These are phyloP conservation scores for Fomitopsis schrenkii DNA, from an alignment of 1,284 basidiomycete genomes.

Conservation along the genomic window DNA sequence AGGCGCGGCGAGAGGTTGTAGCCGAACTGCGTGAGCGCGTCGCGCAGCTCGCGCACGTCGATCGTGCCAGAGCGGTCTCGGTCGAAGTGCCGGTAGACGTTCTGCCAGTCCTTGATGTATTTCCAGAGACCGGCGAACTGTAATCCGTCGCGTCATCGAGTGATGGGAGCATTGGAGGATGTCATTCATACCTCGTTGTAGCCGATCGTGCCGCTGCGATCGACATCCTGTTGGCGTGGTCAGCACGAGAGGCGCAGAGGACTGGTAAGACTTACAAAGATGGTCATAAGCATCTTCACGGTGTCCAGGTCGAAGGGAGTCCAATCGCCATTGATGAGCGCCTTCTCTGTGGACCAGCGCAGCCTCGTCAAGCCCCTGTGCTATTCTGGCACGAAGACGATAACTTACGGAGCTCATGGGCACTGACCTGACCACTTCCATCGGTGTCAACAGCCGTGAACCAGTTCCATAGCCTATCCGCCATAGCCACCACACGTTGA, in stretches of 20 bases:
- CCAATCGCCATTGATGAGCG: constrained; percentile 78
- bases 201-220: constrained; percentile 71
- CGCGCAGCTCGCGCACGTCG: constrained; percentile 58
- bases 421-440: constrained; percentile 62
- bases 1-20: constrained; percentile 64
- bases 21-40: constrained; percentile 69
- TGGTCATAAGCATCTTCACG: constrained; percentile 76
- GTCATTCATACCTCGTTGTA: constrained; percentile 57
- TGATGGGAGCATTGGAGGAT: not conserved
- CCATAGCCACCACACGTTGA: not conserved
- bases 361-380: not conserved
- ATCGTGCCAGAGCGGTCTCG: constrained; percentile 72
- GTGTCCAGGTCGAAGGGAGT: constrained; percentile 78
- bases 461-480: constrained; percentile 65
- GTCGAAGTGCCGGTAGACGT: constrained; percentile 77
- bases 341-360: constrained; percentile 42
- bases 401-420: constrained; percentile 60
- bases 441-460: constrained; percentile 70
- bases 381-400: not conserved
- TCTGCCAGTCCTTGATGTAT: constrained; percentile 83
- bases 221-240: constrained; percentile 46
- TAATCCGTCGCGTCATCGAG: not conserved
- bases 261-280: constrained; percentile 53
- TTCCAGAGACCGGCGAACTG: constrained; percentile 78
- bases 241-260: not conserved